Conservation (phyloP, 345 rosid species). For the Theobroma cacao region DNA sequence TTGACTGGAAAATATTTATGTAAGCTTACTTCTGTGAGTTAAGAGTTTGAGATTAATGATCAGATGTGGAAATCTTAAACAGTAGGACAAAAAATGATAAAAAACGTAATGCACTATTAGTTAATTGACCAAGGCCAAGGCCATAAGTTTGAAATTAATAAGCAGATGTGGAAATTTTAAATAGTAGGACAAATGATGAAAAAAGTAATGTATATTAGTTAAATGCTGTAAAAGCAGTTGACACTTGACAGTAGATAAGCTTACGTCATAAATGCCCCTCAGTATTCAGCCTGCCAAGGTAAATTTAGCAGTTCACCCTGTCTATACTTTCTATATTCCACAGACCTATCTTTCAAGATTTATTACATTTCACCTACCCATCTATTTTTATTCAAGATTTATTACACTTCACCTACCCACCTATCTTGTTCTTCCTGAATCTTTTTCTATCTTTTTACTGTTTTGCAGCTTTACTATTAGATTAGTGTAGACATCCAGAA, state of each 20-base stretch:
- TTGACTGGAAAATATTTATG: not conserved
- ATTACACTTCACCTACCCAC: conserved; percentile 1
- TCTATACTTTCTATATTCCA: not conserved
- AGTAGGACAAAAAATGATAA: not conserved
- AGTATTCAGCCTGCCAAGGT: not conserved
- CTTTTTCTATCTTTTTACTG: not conserved
- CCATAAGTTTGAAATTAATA: not conserved
- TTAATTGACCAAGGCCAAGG: too few relatives aligned
- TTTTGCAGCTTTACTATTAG: not conserved
- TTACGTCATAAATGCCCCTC: not conserved
- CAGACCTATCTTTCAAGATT: not conserved
- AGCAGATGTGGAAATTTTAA: not conserved
- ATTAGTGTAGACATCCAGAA: not conserved
- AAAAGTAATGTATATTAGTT: not conserved
- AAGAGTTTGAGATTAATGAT: not conserved
- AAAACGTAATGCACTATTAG: not conserved
- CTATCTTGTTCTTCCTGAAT: not conserved
- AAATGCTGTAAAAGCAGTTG: not conserved
- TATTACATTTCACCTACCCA: not conserved
- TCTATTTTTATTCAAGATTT: not conserved
- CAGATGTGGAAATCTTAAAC: not conserved
- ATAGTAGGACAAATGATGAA: not conserved
- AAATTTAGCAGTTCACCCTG: not conserved
- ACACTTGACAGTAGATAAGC: not conserved
- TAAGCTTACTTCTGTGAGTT: not conserved